Base-by-base conservation (phyloP, 768 basidiomycete genomes). In the Hericium erinaceus region DNA sequence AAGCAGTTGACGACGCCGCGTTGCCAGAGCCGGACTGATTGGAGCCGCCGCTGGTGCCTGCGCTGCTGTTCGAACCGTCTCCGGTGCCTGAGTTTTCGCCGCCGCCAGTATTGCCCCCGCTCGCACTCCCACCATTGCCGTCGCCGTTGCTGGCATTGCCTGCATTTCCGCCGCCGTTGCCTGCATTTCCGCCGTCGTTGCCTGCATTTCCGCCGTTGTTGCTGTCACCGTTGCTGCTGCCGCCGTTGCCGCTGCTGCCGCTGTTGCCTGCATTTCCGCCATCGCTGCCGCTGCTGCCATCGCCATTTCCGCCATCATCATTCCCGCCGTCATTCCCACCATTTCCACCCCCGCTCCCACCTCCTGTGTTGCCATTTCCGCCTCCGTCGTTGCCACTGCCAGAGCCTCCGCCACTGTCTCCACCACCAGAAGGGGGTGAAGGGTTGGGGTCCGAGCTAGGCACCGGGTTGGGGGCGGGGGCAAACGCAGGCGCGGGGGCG, bases 161-260 rank as follows among this genome's bases (percentile, higher is more conserved):
- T 12, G 57, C 58, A n/a, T 40, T 37, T 20, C 46, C 33, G n/a
- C 50, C 38, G 13, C n/a, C 57, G 18, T 62, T 46, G 24, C 54
- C 22, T 22, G 22, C 57, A 20, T 59, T 56, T 4, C 62, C 64
- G 16, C 18, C 10, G 15, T 5, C 52, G 28, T n/a, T 53, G 52
- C 52, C 18, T 16, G 28, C 38, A 39, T 53, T 53, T n/a, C 52
- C 38, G 52, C 38, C 38, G 52, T 16, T 18, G 9, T 18, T 18
- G 7, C 39, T 26, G 18, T 28, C 26, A 28, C 51, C 28, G 11
- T 22, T 22, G 48, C n/a, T 49, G 48, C 20, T 26, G n/a, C 8
- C 12, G 4, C 37, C 37, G 13, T 24, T 28, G 20, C 52, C 16
- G 52, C 37, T 52, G 52, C 40, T 18, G 39, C 39, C 39, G 26